Conservation (phyloP, 345 rosid species). For the Barbarea vulgaris region DNA sequence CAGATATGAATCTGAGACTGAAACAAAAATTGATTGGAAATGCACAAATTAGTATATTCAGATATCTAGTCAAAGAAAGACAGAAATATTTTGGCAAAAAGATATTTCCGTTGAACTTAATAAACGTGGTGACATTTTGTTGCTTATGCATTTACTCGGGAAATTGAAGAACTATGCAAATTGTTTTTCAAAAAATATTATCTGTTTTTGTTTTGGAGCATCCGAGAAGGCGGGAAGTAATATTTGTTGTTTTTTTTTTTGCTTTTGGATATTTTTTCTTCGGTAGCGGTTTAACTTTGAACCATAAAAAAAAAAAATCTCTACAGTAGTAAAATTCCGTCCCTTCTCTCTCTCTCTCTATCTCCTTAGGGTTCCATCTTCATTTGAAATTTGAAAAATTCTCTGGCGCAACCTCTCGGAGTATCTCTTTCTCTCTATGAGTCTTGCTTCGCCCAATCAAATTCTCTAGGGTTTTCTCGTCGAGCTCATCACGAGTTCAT, state of each 20-base stretch:
- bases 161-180: background rate
- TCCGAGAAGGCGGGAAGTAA: conserved; percentile 19
- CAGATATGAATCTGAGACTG: background rate
- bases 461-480: conserved; percentile 21
- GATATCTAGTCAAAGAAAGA: background rate
- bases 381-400: conserved; percentile 38
- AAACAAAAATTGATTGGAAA: background rate
- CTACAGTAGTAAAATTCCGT: background rate
- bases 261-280: background rate
- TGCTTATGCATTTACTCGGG: background rate
- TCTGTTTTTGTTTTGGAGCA: background rate
- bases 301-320: conserved; percentile 20
- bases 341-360: background rate
- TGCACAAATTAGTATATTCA: background rate
- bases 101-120: background rate
- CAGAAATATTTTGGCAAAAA: too few relatives aligned
- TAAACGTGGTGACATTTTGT: background rate
- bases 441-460: conserved; percentile 11
- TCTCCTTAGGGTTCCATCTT: conserved; percentile 34
- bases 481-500: conserved; percentile 14
- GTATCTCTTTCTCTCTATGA: conserved; percentile 28
- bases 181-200: background rate
- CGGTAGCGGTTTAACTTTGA: conserved; percentile 17
- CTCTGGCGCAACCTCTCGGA: conserved; percentile 33
- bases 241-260: background rate